A percentile compares a stretch with the other conserved stretches of the same genome.
Conservation (phyloP, 2,329 filamentous ascomycete genomes). For the Aureobasidium namibiae region DNA sequence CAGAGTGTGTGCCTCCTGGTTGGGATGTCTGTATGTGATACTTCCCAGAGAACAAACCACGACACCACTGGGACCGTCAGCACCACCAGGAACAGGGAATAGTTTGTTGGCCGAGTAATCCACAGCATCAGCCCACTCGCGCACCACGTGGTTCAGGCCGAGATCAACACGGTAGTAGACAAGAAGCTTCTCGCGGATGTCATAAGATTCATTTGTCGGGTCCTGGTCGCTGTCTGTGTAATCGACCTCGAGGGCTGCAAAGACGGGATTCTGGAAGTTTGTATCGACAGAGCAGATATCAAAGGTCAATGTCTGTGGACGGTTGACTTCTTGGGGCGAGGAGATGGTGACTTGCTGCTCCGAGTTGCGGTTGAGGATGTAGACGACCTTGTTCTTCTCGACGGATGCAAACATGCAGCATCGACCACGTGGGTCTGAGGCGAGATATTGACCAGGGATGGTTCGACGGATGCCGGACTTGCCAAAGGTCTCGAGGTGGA, state of each 20-base stretch:
- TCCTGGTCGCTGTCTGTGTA: conserved; percentile 90
- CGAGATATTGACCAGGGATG: conserved; percentile 90
- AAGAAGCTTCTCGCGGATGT: conserved; percentile 78
- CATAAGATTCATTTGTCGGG: conserved; percentile 70
- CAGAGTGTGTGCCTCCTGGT: conserved; percentile 81
- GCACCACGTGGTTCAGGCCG: conserved; percentile 91
- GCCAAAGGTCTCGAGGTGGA: conserved; percentile 95
- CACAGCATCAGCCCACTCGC: conserved; percentile 91
- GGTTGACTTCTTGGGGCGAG: conserved; percentile 92
- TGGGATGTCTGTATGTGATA: conserved; percentile 94
- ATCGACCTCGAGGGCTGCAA: conserved; percentile 88
- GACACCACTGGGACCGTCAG: conserved; percentile 88
- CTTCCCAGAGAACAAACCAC: conserved; percentile 91
- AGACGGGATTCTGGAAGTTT: conserved; percentile 94
- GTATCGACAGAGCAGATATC: conserved; percentile 84
- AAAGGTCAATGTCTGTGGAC: conserved; percentile 82
- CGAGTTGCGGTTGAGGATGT: conserved; percentile 90
- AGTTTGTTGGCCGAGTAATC: conserved; percentile 82
- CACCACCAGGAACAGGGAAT: conserved; percentile 91
- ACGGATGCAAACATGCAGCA: conserved; percentile 89
- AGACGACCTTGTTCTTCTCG: conserved; percentile 99
- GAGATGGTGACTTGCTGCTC: conserved; percentile 95
- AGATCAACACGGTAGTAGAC: conserved; percentile 98
- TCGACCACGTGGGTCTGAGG: conserved; percentile 89
- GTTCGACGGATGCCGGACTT: conserved; percentile 93